These are phyloP conservation scores for Breviolum minutum DNA, from an alignment of 73 alveolate species.

Conservation along the genomic window DNA sequence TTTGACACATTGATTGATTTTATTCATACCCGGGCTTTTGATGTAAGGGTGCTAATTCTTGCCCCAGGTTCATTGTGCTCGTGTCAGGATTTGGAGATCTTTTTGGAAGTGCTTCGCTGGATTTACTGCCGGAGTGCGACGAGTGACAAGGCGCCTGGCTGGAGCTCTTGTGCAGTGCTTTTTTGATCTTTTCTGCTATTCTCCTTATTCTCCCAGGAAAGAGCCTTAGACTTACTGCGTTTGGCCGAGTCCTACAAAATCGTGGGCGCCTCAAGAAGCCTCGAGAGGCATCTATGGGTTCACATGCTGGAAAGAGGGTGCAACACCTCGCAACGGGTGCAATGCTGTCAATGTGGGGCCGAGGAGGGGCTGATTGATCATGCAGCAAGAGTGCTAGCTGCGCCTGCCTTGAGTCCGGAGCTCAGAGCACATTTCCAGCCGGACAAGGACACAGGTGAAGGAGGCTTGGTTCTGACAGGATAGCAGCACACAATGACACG, in stretches of 20 bases:
- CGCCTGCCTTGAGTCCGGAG: slow-evolving; percentile 11
- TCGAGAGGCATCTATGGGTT: too few relatives aligned
- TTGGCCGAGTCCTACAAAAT: slow-evolving; percentile 56
- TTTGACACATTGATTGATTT: background rate
- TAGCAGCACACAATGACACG: too few relatives aligned
- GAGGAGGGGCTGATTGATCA: slow-evolving; percentile 86
- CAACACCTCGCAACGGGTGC: background rate
- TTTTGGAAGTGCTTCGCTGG: slow-evolving; percentile 81
- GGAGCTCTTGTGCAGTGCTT: background rate
- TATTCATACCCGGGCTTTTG: background rate
- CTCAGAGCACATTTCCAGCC: background rate
- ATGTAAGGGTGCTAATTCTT: background rate
- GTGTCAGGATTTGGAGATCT: slow-evolving; percentile 48
- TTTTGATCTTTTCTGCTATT: background rate
- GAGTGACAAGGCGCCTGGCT: slow-evolving; percentile 29
- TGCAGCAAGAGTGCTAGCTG: slow-evolving; percentile 80
- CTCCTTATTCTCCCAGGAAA: background rate
- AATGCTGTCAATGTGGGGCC: background rate
- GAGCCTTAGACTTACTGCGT: slow-evolving; percentile 63
- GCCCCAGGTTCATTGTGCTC: background rate
- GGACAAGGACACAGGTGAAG: background rate
- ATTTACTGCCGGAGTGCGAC: slow-evolving; percentile 93
- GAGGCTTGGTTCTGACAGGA: background rate
- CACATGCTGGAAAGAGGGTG: background rate
- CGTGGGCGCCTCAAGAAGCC: slow-evolving; percentile 14